These are phyloP conservation scores for Globisporangium sylvaticum DNA, from an alignment of 352 stramenopile species.

Conservation along the genomic window DNA sequence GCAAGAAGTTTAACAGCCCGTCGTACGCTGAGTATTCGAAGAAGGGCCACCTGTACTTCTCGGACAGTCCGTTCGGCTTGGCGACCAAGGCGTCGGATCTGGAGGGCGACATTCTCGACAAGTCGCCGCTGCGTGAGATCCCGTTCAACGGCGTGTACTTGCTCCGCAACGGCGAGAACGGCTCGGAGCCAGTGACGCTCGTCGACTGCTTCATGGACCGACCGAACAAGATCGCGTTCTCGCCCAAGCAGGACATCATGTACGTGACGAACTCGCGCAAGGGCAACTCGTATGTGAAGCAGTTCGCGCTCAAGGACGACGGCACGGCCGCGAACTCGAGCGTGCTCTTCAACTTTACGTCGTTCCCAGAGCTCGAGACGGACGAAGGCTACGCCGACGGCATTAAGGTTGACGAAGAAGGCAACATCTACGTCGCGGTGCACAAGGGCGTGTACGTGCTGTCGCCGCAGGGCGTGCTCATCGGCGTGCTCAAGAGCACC, in stretches of 20 bases:
- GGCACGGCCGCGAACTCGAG: slow-evolving; percentile 48
- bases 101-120: slow-evolving; percentile 61
- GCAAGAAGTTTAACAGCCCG: slow-evolving; percentile 77
- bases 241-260: slow-evolving; percentile 61
- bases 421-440: slow-evolving; percentile 72
- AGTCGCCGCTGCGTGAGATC: slow-evolving; percentile 63
- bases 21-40: slow-evolving; percentile 61
- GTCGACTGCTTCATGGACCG: slow-evolving; percentile 74
- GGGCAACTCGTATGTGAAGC: slow-evolving; percentile 76
- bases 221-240: slow-evolving; percentile 84
- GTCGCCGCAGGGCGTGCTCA: slow-evolving; percentile 41
- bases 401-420: slow-evolving; percentile 70
- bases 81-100: slow-evolving; percentile 54
- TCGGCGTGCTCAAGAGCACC: slow-evolving; percentile 52
- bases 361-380: slow-evolving; percentile 58
- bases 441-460: slow-evolving; percentile 79
- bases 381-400: slow-evolving; percentile 56
- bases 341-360: slow-evolving; percentile 77
- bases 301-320: slow-evolving; percentile 50
- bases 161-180: slow-evolving; percentile 42
- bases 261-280: slow-evolving; percentile 81
- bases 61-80: slow-evolving; percentile 72
- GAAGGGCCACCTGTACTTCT: slow-evolving; percentile 75
- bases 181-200: slow-evolving; percentile 39
- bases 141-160: slow-evolving; percentile 80